Conservation (phyloP, 2,329 filamentous ascomycete genomes). For the Parafenestella ontariensis region DNA sequence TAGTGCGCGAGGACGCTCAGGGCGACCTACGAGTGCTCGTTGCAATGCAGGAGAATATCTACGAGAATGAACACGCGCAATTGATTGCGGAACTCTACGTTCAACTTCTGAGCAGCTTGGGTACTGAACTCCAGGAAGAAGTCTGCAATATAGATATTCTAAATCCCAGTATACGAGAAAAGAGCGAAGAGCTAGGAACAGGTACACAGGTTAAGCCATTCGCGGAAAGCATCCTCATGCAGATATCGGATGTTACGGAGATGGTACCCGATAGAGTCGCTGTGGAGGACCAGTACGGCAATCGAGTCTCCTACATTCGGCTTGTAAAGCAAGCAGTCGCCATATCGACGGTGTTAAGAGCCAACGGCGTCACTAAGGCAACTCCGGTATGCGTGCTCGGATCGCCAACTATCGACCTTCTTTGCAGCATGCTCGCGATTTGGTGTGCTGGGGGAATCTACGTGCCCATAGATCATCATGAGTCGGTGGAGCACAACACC, state of each 20-base stretch:
- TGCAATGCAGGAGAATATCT: not conserved
- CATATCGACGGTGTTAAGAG: slow-evolving; percentile 2
- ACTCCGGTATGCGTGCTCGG: slow-evolving; percentile 5
- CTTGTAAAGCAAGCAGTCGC: slow-evolving; percentile 1
- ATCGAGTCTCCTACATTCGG: not conserved
- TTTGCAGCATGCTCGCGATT: not conserved
- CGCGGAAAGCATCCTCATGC: not conserved
- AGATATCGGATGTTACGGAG: too few relatives aligned
- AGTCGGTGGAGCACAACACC: not conserved
- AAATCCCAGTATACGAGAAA: too few relatives aligned
- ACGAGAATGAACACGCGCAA: not conserved
- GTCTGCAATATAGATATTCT: too few relatives aligned
- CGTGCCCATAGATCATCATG: not conserved
- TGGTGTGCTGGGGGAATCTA: slow-evolving; percentile 1
- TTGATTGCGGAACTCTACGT: not conserved
- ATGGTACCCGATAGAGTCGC: not conserved
- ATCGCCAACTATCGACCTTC: slow-evolving; percentile 2
- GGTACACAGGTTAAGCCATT: too few relatives aligned
- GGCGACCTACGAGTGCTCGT: not conserved
- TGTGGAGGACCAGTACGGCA: not conserved
- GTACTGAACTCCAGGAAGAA: too few relatives aligned
- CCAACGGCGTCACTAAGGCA: not conserved
- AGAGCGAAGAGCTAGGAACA: too few relatives aligned
- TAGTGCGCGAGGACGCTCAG: not conserved
- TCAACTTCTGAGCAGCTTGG: not conserved